A percentile compares a stretch with the other conserved stretches of the same genome.
These are phyloP conservation scores for Fragilaria radians DNA, from an alignment of 108 stramenopile species.

Conservation along the genomic window DNA sequence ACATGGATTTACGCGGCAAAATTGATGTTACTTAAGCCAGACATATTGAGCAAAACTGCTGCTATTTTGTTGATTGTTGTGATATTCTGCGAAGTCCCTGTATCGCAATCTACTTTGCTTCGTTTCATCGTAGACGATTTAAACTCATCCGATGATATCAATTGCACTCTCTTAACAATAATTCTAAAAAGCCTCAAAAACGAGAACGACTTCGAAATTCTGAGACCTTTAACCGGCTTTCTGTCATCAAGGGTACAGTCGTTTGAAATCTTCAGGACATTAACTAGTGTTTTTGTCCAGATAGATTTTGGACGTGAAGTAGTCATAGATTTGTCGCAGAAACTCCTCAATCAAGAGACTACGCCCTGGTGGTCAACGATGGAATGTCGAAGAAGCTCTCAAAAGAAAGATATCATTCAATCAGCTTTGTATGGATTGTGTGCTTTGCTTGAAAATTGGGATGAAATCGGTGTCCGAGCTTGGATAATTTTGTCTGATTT, in stretches of 20 bases:
- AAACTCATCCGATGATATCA: background rate
- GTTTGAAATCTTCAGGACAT: background rate
- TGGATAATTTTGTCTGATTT: conserved; percentile 7
- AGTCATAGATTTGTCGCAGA: background rate
- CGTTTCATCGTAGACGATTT: background rate
- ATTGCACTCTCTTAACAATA: background rate
- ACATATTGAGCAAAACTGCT: background rate
- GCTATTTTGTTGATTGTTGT: conserved; percentile 9
- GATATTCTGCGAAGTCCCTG: conserved; percentile 2
- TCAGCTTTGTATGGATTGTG: conserved; percentile 2
- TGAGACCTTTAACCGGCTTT: background rate
- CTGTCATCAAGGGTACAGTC: background rate
- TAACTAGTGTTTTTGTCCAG: background rate
- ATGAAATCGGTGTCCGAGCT: background rate
- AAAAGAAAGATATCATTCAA: background rate
- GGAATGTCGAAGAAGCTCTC: background rate
- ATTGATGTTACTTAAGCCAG: background rate
- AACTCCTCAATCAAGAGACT: background rate
- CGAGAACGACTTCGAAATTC: background rate
- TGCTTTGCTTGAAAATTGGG: background rate
- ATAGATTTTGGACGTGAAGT: background rate
- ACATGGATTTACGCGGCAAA: conserved; percentile 1
- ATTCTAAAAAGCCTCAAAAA: background rate
- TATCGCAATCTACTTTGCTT: conserved; percentile 5
- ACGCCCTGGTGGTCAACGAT: background rate